phyloP scores from a whole-genome alignment of 2,329 filamentous ascomycete genomes.

The Chaetoscypha palmicola region DNA sequence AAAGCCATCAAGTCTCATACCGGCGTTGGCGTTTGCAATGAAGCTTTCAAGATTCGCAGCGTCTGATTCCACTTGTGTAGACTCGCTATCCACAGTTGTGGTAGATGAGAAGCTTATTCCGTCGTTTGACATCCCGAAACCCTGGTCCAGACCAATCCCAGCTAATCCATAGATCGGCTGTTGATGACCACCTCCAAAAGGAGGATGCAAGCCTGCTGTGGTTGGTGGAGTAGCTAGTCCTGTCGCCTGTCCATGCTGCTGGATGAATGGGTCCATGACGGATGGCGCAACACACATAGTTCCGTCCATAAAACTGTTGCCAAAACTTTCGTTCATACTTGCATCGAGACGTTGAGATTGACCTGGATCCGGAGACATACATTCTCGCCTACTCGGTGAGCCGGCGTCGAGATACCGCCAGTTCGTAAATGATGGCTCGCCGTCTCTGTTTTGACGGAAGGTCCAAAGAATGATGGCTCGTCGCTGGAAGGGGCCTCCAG shows the following conservation, averaged over 20 bases:
- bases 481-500: constrained; percentile 43
- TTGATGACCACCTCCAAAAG: constrained; percentile 15
- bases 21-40: constrained; percentile 8
- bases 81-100: constrained; percentile 28
- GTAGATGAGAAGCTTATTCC: constrained; percentile 35
- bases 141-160: constrained; percentile 1
- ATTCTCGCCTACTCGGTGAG: constrained; percentile 16
- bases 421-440: constrained; percentile 46
- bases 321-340: constrained; percentile 51
- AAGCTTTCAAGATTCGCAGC: constrained; percentile 18
- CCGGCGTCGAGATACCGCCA: constrained; percentile 49
- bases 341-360: constrained; percentile 46
- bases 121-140: constrained; percentile 19
- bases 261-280: constrained; percentile 44
- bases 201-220: constrained; percentile 41
- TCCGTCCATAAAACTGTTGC: constrained; percentile 39
- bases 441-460: constrained; percentile 46
- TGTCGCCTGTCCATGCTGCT: constrained; percentile 15
- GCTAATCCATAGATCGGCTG: constrained; percentile 13
- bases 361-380: constrained; percentile 28
- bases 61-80: constrained; percentile 25
- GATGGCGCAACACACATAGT: constrained; percentile 25
- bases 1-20: constrained; percentile 12
- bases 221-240: constrained; percentile 52
- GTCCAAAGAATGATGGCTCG: constrained; percentile 57